These are phyloP conservation scores for Achaetomiella virescens DNA, from an alignment of 495 filamentous ascomycete species.

Conservation along the genomic window DNA sequence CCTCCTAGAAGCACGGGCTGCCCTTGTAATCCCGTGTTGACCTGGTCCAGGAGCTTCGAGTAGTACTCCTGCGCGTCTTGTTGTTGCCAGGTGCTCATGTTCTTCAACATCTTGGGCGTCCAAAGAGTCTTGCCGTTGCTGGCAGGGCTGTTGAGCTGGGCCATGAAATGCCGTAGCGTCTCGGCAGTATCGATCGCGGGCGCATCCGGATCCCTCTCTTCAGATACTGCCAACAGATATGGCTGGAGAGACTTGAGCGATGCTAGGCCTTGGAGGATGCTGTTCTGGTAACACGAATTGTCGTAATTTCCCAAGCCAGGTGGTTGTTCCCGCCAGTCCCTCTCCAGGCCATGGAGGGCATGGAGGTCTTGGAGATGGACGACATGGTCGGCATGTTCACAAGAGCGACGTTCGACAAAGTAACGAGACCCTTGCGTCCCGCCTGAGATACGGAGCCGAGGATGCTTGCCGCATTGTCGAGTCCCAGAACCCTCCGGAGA, in stretches of 20 bases:
- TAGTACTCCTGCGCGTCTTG: constrained; percentile 99
- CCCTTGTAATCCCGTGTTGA: constrained; percentile 70
- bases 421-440: constrained; percentile 41
- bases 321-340: constrained; percentile 40
- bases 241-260: constrained; percentile 59
- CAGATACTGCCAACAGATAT: constrained; percentile 38
- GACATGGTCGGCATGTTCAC: constrained; percentile 5
- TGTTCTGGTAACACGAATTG: constrained; percentile 98
- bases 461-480: constrained; percentile 46
- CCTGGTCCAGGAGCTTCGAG: constrained; percentile 76
- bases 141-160: constrained; percentile 55
- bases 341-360: constrained; percentile 10
- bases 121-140: constrained; percentile 69
- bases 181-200: constrained; percentile 29
- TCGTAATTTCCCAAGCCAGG: constrained; percentile 84
- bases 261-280: constrained; percentile 80
- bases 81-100: constrained; percentile 89
- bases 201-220: constrained; percentile 26
- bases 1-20: constrained; percentile 35
- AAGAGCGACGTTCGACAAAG: constrained; percentile 42
- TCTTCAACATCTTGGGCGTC: constrained; percentile 71
- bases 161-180: constrained; percentile 57
- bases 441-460: constrained; percentile 33
- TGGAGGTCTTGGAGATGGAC: background rate
- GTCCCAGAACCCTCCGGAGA: constrained; percentile 59